Conservation (phyloP, 192 early-diverging fungal species). For the Backusella sp. region DNA sequence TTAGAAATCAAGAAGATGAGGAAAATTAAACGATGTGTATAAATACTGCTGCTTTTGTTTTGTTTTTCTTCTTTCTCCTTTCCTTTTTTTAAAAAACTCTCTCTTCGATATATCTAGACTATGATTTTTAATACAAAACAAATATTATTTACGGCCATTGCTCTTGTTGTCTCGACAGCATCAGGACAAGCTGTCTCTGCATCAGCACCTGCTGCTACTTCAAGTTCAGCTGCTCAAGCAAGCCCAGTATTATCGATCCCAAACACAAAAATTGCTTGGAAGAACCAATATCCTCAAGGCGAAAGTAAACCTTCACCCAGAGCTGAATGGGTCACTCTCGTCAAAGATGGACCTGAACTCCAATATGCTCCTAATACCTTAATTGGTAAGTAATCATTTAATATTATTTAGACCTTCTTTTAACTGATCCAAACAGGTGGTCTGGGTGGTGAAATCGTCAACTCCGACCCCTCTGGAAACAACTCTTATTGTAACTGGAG, state of each 20-base stretch:
- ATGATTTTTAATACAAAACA: slow-evolving; percentile 10
- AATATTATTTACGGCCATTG: slow-evolving; percentile 2
- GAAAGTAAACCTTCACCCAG: slow-evolving; percentile 31
- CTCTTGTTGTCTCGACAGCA: slow-evolving; percentile 3
- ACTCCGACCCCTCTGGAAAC: slow-evolving; percentile 9
- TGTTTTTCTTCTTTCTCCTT: background rate
- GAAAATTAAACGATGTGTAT: background rate
- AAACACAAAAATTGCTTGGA: slow-evolving; percentile 30
- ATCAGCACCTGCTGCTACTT: background rate
- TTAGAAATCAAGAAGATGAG: slow-evolving; percentile 1
- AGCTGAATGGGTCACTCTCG: slow-evolving; percentile 36
- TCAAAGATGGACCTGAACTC: slow-evolving; percentile 37
- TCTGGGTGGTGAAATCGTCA: slow-evolving; percentile 14
- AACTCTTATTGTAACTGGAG: slow-evolving; percentile 53
- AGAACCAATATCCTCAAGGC: slow-evolving; percentile 35
- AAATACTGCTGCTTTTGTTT: background rate
- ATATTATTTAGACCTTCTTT: background rate
- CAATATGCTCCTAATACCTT: slow-evolving; percentile 33
- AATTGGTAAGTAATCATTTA: slow-evolving; percentile 22
- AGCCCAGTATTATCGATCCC: slow-evolving; percentile 14
- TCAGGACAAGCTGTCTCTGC: background rate
- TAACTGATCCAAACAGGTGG: background rate
- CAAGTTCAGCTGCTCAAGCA: background rate
- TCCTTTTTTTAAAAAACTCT: background rate
- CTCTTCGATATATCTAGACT: background rate